A percentile compares a stretch with the other conserved stretches of the same genome.
phyloP scores from a whole-genome alignment of 176 grass and related monocot species.

The Leersia perrieri region DNA sequence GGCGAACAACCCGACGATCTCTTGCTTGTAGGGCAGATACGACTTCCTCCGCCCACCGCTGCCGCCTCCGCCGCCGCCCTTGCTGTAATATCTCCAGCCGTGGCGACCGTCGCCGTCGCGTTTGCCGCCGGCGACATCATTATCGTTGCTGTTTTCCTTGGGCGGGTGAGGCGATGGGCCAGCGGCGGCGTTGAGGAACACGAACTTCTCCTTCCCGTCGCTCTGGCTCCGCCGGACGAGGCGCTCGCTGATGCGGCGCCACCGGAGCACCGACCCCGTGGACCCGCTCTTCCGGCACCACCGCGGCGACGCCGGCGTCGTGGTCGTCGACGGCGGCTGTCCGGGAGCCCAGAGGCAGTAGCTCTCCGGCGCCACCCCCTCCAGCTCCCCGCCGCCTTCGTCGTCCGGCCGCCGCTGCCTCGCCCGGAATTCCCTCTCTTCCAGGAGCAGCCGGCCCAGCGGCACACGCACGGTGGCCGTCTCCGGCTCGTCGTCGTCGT shows the following conservation, averaged over 20 bases:
- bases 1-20: slow-evolving; percentile 74
- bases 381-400: slow-evolving; percentile 41
- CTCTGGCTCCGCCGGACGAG: slow-evolving; percentile 81
- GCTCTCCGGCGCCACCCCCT: slow-evolving; percentile 61
- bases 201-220: slow-evolving; percentile 98
- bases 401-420: slow-evolving; percentile 21
- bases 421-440: slow-evolving; percentile 60
- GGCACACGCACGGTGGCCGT: slow-evolving; percentile 46
- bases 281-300: slow-evolving; percentile 80
- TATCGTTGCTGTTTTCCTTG: background rate
- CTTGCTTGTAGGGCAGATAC: slow-evolving; percentile 84
- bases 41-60: slow-evolving; percentile 41
- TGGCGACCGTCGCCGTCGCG: slow-evolving; percentile 2
- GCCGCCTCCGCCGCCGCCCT: background rate
- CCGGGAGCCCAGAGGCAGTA: slow-evolving; percentile 84
- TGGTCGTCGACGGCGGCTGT: slow-evolving; percentile 18
- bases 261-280: slow-evolving; percentile 81
- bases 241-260: slow-evolving; percentile 78
- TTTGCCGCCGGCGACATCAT: background rate
- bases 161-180: background rate
- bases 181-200: slow-evolving; percentile 52
- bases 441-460: slow-evolving; percentile 58
- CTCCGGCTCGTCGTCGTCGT: background rate
- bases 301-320: slow-evolving; percentile 36
- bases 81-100: slow-evolving; percentile 47